These are phyloP conservation scores for Metarhizium guizhouense DNA, from an alignment of 2,329 filamentous ascomycete genomes.

Conservation along the genomic window DNA sequence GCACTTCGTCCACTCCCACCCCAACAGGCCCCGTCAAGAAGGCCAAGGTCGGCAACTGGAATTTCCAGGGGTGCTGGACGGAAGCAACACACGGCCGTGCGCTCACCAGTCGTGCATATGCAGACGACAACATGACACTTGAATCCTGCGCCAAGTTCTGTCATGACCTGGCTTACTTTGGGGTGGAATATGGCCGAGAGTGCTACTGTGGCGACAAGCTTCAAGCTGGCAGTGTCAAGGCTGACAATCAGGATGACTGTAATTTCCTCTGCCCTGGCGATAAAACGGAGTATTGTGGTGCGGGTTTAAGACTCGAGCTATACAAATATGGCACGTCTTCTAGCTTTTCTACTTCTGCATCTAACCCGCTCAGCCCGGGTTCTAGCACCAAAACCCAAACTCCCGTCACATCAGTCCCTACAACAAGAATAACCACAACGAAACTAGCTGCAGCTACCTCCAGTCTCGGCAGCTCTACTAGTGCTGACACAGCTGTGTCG, in stretches of 20 bases:
- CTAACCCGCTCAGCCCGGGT: neutral
- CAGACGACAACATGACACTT: constrained; percentile 23
- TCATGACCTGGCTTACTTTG: constrained; percentile 23
- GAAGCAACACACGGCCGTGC: constrained; percentile 23
- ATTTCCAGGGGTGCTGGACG: constrained; percentile 27
- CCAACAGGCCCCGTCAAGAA: constrained; percentile 17
- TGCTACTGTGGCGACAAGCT: constrained; percentile 28
- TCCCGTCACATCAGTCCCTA: neutral
- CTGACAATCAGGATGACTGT: constrained; percentile 23
- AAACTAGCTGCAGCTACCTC: neutral
- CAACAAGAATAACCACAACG: neutral
- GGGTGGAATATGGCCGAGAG: constrained; percentile 28
- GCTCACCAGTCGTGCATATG: constrained; percentile 17
- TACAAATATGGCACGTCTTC: constrained; percentile 26
- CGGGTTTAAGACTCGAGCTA: constrained; percentile 20
- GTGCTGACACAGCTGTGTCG: too few relatives aligned
- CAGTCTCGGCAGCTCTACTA: neutral
- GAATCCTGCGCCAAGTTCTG: constrained; percentile 24
- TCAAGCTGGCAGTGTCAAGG: constrained; percentile 15
- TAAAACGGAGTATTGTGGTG: constrained; percentile 21
- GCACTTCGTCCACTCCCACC: constrained; percentile 10
- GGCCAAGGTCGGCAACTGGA: constrained; percentile 17
- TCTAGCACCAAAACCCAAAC: neutral
- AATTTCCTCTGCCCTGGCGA: constrained; percentile 26
- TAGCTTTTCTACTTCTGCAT: constrained; percentile 20